A percentile compares a stretch with the other conserved stretches of the same genome.
These are phyloP conservation scores for Nectriaceae sp. DNA, from an alignment of 2,329 filamentous ascomycete genomes.

Conservation along the genomic window DNA sequence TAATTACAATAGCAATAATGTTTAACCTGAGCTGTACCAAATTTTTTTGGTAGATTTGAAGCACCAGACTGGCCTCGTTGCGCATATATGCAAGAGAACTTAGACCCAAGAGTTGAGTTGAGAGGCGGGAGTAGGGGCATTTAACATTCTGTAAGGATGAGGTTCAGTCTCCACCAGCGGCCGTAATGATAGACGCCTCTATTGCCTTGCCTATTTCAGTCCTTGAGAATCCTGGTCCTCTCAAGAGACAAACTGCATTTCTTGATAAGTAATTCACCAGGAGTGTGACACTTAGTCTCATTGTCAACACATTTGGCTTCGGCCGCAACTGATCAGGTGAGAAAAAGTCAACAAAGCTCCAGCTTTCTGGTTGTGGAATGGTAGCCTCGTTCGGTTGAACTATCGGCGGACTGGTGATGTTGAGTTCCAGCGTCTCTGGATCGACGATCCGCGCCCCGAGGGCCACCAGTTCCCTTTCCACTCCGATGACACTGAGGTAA, in stretches of 20 bases:
- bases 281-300: slow-evolving; percentile 18
- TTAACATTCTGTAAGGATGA: no score
- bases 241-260: slow-evolving; percentile 22
- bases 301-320: slow-evolving; percentile 9
- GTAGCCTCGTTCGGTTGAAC: slow-evolving; percentile 3
- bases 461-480: slow-evolving; percentile 27
- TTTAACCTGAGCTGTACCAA: no score
- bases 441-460: slow-evolving; percentile 25
- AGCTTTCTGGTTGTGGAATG: slow-evolving; percentile 25
- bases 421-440: slow-evolving; percentile 25
- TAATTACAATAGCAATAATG: no score
- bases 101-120: no score
- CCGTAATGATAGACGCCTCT: slow-evolving; percentile 21
- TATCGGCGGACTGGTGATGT: slow-evolving; percentile 13
- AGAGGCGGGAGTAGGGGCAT: no score
- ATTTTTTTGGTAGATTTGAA: no score
- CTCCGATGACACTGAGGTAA: slow-evolving; percentile 26
- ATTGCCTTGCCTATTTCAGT: slow-evolving; percentile 28
- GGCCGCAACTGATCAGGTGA: slow-evolving; percentile 16
- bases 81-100: no score
- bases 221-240: slow-evolving; percentile 27
- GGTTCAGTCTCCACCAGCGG: background rate
- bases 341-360: slow-evolving; percentile 31
- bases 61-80: no score
- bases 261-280: slow-evolving; percentile 21